Conservation (phyloP, 2,329 filamentous ascomycete genomes). For the Fusarium sambucinum region DNA sequence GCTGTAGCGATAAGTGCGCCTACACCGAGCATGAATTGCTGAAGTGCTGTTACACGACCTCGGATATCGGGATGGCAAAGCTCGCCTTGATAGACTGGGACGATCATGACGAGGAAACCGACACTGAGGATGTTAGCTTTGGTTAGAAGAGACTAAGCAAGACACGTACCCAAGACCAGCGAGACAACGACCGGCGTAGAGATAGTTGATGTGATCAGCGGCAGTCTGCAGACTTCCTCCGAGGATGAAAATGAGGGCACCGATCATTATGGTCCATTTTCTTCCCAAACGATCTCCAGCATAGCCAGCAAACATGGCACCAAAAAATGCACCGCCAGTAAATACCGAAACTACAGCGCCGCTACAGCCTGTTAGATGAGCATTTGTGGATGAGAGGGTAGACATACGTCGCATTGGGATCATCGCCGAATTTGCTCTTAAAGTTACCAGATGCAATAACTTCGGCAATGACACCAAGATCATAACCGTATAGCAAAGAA, state of each 20-base stretch:
- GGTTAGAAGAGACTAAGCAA: no score
- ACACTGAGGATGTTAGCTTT: constrained; percentile 54
- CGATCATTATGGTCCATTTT: constrained; percentile 77
- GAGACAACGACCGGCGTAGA: constrained; percentile 77
- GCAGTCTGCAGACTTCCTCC: constrained; percentile 81
- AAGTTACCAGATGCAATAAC: constrained; percentile 30
- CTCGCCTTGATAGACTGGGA: constrained; percentile 80
- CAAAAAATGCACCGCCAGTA: constrained; percentile 81
- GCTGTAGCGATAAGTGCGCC: constrained; percentile 69
- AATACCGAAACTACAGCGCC: constrained; percentile 73
- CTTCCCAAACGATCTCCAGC: constrained; percentile 72
- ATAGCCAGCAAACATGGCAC: constrained; percentile 73
- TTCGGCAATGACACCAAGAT: constrained; percentile 33
- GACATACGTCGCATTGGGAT: constrained; percentile 24
- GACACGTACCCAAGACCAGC: constrained; percentile 61
- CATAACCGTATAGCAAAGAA: constrained; percentile 28
- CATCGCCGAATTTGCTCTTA: constrained; percentile 20
- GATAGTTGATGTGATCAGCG: constrained; percentile 67
- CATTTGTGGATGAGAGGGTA: accelerated
- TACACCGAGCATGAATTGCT: constrained; percentile 85
- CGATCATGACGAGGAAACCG: constrained; percentile 56
- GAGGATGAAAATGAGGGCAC: constrained; percentile 77
- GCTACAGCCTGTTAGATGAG: constrained; percentile 8
- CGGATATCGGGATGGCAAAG: constrained; percentile 82
- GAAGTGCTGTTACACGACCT: constrained; percentile 78